Percentiles rank a stretch among this genome's conserved stretches.
Conservation (phyloP, 495 filamentous ascomycete genomes). For the Schizothecium vesticola region DNA sequence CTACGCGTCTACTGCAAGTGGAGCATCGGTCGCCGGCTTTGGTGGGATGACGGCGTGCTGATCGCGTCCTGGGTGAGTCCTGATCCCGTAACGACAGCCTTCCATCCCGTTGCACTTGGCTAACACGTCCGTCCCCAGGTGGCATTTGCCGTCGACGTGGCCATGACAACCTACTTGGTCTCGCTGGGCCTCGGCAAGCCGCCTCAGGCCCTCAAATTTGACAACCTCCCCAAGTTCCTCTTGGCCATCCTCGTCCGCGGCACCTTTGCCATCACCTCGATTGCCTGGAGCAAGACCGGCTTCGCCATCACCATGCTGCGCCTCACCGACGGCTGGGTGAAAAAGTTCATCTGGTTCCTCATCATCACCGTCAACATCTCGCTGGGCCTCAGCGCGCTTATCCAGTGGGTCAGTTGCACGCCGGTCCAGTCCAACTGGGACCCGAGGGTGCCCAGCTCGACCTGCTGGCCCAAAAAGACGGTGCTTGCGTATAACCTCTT, state of each 20-base stretch:
- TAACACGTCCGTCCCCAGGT: constrained; percentile 1
- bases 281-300: constrained; percentile 26
- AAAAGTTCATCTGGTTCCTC: constrained; percentile 22
- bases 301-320: constrained; percentile 24
- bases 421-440: constrained; percentile 32
- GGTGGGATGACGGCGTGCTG: constrained; percentile 2
- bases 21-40: background rate
- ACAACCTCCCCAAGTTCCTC: constrained; percentile 18
- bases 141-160: constrained; percentile 11
- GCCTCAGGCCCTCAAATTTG: background rate
- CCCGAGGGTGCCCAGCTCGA: constrained; percentile 12
- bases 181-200: constrained; percentile 18
- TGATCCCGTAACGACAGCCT: no score
- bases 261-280: constrained; percentile 19
- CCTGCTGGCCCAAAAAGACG: constrained; percentile 16
- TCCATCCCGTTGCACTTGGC: background rate
- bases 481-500: background rate
- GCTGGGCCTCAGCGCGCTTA: constrained; percentile 30
- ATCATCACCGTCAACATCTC: constrained; percentile 32
- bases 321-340: constrained; percentile 9
- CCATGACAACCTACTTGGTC: constrained; percentile 5
- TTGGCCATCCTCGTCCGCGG: constrained; percentile 14
- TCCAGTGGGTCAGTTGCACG: constrained; percentile 31
- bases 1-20: background rate
- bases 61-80: background rate